Evolutionary conservation across 1,284 basidiomycete genomes (phyloP).

Genomic region (Cronartium quercuum): DNA sequence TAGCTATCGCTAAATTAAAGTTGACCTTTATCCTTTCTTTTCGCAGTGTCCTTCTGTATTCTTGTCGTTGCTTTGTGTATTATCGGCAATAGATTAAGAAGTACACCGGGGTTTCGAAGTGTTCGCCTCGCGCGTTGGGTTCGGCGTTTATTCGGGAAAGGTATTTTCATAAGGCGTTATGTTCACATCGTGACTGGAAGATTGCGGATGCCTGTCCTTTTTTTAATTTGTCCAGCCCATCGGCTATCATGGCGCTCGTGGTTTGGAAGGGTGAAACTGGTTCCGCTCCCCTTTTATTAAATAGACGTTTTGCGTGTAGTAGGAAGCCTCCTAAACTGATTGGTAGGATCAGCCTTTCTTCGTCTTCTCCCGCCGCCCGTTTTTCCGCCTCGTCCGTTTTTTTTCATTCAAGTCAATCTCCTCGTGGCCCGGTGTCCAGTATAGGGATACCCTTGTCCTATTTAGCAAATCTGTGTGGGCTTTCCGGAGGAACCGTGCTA

Average conservation of each 20-base stretch:
- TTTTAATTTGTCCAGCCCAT: background rate
- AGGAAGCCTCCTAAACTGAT: background rate
- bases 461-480: too few species aligned
- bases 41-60: background rate
- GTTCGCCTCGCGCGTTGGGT: background rate
- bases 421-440: too few species aligned
- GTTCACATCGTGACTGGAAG: too few species aligned
- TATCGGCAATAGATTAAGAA: background rate
- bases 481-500: too few species aligned
- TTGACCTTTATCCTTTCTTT: background rate
- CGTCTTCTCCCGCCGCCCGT: too few species aligned
- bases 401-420: too few species aligned
- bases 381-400: background rate
- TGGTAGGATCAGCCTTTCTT: background rate
- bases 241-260: background rate
- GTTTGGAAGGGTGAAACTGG: background rate
- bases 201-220: too few species aligned
- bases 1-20: background rate
- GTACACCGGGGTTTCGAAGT: background rate
- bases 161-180: background rate
- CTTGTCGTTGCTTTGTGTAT: background rate
- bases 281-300: background rate
- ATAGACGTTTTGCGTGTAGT: too few species aligned
- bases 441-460: too few species aligned
- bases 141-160: background rate